Base-by-base conservation (phyloP, 2,329 filamentous ascomycete species). In the Fusarium sacchari region DNA sequence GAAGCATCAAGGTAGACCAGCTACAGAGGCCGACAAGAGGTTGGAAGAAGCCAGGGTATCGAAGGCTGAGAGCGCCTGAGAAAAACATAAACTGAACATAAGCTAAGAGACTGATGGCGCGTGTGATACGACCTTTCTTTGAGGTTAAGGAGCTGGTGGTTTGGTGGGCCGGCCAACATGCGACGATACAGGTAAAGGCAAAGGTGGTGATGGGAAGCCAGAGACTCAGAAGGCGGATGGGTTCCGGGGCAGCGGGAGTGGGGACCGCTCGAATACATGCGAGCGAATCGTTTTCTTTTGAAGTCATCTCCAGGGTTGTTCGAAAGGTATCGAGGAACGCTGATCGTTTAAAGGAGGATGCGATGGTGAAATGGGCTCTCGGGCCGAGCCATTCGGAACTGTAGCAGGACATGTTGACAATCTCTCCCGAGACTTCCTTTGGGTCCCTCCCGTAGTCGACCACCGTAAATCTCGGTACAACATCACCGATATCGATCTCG, bases 11-110 rank as follows among this genome's bases (percentile, higher is more conserved):
- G 1, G 88, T 83, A 9, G 91, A 91, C 92, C 92, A 94, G 61
- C 88, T 88, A 15, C 87, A 87, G 67, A 90, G 88, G 74, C 92
- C 92, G 43, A 93, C 86, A 1, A 89, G 89, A 3, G 93, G 92
- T 74, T 93, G 92, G 72, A 91, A 93, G 79, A 90, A 95, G 6
- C 92, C 93, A 1, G 93, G 93, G 74, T 94, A 94, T 60, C 88
- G 86, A 60, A 95, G 82, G 24, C 88, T 92, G 57, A 94, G 83
- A 22, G 89, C 88, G 6, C 92, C 92, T 0, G 92, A 91, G 67
- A 95, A 84, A 47, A 94, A 91, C 39, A 93, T 86, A 77, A 94
- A 94, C 77, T 95, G 93, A 18, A 94, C 88, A 78, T 94, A 94
- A 76, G 93, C 90, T 47, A 95, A 82, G 74, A 92, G 93, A 78